phyloP scores from a whole-genome alignment of 2,329 filamentous ascomycete genomes.

The Pyricularia pennisetigena region DNA sequence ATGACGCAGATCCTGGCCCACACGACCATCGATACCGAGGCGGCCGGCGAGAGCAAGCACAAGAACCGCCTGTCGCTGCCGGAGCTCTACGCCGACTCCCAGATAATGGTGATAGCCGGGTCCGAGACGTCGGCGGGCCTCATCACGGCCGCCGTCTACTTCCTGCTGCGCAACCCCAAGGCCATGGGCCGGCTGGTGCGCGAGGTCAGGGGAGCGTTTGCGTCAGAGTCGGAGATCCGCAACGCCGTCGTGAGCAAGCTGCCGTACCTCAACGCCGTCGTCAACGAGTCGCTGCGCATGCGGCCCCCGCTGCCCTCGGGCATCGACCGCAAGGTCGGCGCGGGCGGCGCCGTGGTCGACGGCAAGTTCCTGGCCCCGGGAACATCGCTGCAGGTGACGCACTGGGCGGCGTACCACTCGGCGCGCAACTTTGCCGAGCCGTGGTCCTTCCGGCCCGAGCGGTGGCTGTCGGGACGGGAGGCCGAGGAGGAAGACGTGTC shows the following conservation, averaged over 20 bases:
- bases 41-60: constrained; percentile 3
- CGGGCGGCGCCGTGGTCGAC: constrained; percentile 18
- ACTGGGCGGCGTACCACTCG: constrained; percentile 14
- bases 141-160: constrained; percentile 17
- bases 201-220: constrained; percentile 18
- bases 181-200: constrained; percentile 12
- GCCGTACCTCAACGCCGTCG: constrained; percentile 9
- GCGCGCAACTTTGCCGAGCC: constrained; percentile 17
- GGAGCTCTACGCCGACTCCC: constrained; percentile 2
- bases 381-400: constrained; percentile 24
- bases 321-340: constrained; percentile 17
- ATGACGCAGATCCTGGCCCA: constrained; percentile 11
- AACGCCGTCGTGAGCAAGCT: constrained; percentile 6
- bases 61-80: constrained; percentile 3
- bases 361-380: constrained; percentile 22
- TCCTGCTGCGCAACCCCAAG: constrained; percentile 15
- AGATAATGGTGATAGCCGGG: constrained; percentile 21
- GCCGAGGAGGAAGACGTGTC: constrained; percentile 11
- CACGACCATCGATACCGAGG: constrained; percentile 3
- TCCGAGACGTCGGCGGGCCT: constrained; percentile 38
- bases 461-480: constrained; percentile 16
- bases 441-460: constrained; percentile 19
- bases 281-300: constrained; percentile 10
- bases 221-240: constrained; percentile 15
- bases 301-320: constrained; percentile 7